Base-by-base conservation (phyloP, 495 filamentous ascomycete species). In the Aspergillus egyptiacus region DNA sequence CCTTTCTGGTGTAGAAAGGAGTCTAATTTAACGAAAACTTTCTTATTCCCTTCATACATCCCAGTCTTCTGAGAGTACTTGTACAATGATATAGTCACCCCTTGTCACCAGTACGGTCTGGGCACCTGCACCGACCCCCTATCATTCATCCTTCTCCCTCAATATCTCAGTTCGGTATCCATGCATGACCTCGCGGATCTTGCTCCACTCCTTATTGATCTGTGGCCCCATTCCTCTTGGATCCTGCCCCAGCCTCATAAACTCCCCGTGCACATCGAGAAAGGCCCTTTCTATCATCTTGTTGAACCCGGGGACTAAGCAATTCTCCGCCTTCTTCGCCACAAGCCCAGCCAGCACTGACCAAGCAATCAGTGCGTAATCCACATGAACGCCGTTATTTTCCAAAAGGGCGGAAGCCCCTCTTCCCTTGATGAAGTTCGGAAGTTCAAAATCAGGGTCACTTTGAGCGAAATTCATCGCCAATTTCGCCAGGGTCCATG, bases 341-440 rank as follows among this genome's bases (percentile, higher is more conserved):
- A 80, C 40, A 27, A 77, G 65, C 49, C 82, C 50, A 20, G 55
- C 58, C 1, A 70, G 44, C 11, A 71, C 50, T 33, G 62, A 63
- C 65, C 67, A 73, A 36, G 66, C 46, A 6, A 73, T 41, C 36
- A 67, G 56, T 37, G 63, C 58, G 27, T 63, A 62, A 48, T 73
- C 63, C 38, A 67, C 28, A 6, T 10, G 9, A 11, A 31, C 28
- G 10, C 6, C 28, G 5, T 10, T 13, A 4, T 6, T 2, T 13
- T 3, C n/a, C 9, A 31, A 2, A 6, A 31, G 6, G 3, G 20
- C 35, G 46, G 46, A 23, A 58, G 60, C 11, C 48, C 46, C 25
- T 58, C 50, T 7, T 64, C 20, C 25, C 28, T 3, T 49, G 34
- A 10, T 20, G 17, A 61, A 50, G 2, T 55, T 59, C 40, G 28